A percentile compares a stretch with the other conserved stretches of the same genome.
phyloP scores from a whole-genome alignment of 352 stramenopile species.

The Chrysophaeum taylorii region DNA sequence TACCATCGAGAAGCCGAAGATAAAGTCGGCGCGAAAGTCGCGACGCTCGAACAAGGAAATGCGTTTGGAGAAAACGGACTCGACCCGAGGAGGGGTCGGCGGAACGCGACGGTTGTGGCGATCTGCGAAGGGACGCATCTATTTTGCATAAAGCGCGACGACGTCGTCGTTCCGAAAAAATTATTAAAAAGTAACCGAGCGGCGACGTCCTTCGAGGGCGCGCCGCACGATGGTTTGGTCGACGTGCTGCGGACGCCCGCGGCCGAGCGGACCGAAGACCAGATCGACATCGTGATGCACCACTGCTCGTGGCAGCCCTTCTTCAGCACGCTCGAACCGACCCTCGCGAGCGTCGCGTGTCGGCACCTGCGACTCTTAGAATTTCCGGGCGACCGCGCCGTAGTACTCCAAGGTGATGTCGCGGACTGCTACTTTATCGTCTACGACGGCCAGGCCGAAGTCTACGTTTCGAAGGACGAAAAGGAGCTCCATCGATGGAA shows the following conservation, averaged over 20 bases:
- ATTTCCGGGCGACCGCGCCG: neutral
- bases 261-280: neutral
- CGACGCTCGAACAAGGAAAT: neutral
- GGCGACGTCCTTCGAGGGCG: neutral
- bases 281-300: neutral
- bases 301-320: neutral
- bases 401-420: neutral
- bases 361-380: neutral
- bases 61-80: neutral
- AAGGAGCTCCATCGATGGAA: neutral
- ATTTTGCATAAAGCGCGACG: neutral
- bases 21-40: neutral
- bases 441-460: neutral
- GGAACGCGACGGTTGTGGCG: neutral
- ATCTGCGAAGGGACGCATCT: neutral
- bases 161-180: neutral
- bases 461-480: neutral
- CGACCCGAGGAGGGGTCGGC: neutral
- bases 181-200: no score
- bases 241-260: neutral
- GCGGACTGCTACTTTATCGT: conserved; percentile 1
- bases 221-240: neutral
- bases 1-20: no score
- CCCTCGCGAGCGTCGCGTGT: neutral
- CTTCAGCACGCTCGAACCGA: neutral